These are phyloP conservation scores for Fraxinus latifolia DNA, from an alignment of 305 asterid genomes.

Conservation along the genomic window DNA sequence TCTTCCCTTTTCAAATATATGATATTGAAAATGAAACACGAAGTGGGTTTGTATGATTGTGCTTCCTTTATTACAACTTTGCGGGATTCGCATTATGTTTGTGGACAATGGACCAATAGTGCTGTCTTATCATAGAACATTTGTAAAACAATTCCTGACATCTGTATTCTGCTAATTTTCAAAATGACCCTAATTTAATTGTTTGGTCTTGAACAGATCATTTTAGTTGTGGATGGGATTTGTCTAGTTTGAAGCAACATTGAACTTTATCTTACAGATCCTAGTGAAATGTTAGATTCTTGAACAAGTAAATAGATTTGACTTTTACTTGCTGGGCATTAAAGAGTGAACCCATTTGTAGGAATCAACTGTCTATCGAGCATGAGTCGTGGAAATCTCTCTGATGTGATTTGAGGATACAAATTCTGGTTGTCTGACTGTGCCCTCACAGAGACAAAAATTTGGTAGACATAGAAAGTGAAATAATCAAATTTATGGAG, in stretches of 20 bases:
- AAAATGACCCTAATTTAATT: background rate
- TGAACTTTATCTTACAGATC: background rate
- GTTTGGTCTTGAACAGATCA: background rate
- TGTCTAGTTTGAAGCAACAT: background rate
- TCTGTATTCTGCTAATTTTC: background rate
- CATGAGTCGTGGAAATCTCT: background rate
- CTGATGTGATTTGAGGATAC: background rate
- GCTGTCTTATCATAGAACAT: background rate
- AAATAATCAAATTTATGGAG: constrained; percentile 11
- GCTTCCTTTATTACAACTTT: background rate
- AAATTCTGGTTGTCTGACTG: background rate
- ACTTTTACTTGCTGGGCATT: background rate
- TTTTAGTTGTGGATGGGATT: background rate
- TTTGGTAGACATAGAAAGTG: background rate
- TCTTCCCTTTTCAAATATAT: background rate
- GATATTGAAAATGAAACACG: background rate
- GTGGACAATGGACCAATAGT: background rate
- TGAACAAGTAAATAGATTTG: background rate
- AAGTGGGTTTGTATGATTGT: background rate
- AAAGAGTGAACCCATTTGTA: background rate
- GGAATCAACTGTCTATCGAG: background rate
- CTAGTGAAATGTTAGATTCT: background rate
- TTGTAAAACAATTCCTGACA: background rate
- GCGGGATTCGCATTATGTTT: background rate
- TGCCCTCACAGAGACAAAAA: background rate